A percentile compares a stretch with the other conserved stretches of the same genome.
Conservation (phyloP, 2,329 filamentous ascomycete genomes). For the Fusarium sp. region DNA sequence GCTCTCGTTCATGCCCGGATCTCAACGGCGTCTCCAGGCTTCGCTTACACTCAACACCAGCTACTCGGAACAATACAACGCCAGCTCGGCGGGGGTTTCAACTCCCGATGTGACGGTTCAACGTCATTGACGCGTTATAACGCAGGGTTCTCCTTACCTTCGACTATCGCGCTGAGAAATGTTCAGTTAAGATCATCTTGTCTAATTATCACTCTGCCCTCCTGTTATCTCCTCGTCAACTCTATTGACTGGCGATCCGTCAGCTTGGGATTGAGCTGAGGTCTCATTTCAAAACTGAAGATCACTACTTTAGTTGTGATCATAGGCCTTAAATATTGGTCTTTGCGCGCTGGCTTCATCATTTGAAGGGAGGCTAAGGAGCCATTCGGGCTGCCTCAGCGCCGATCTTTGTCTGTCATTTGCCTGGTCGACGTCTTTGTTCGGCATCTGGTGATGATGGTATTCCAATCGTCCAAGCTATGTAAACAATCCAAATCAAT, state of each 20-base stretch:
- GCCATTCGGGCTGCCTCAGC: not conserved
- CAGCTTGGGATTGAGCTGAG: conserved; percentile 12
- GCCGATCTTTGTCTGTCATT: not conserved
- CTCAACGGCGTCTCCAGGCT: not conserved
- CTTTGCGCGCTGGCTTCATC: not conserved
- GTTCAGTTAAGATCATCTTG: not conserved
- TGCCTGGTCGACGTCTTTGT: not conserved
- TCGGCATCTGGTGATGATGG: not conserved
- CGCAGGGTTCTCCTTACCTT: conserved; percentile 16
- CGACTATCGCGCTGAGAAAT: not conserved
- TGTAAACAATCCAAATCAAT: not conserved
- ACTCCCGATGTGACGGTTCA: conserved; percentile 1
- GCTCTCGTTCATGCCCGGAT: not conserved
- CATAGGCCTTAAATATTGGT: not conserved
- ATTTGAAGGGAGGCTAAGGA: not conserved
- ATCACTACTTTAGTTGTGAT: conserved; percentile 22
- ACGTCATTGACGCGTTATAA: conserved; percentile 21
- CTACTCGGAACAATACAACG: conserved; percentile 1
- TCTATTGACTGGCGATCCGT: not conserved
- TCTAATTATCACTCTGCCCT: not conserved
- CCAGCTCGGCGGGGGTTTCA: not conserved
- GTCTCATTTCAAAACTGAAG: conserved; percentile 17
- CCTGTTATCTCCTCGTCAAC: conserved; percentile 4
- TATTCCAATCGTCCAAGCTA: not conserved
- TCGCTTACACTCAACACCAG: not conserved